phyloP scores from a whole-genome alignment of 768 basidiomycete species.

The Tylopilus subfusipes region DNA sequence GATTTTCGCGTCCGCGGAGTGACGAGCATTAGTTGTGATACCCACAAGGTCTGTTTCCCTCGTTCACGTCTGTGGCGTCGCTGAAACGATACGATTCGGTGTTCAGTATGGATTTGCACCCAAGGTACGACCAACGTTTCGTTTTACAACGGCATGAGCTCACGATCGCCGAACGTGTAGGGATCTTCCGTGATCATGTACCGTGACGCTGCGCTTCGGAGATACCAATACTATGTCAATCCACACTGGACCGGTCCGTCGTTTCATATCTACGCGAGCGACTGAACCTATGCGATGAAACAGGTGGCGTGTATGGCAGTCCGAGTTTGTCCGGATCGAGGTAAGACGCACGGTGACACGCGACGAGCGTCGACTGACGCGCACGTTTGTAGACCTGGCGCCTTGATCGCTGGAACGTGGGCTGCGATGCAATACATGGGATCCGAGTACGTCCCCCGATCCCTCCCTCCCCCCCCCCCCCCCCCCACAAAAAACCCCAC shows the following conservation, averaged over 20 bases:
- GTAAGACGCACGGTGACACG: constrained; percentile 38
- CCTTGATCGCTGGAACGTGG: constrained; percentile 93
- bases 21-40: constrained; percentile 93
- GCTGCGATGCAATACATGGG: constrained; percentile 50
- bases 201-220: constrained; percentile 67
- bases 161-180: constrained; percentile 34
- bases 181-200: constrained; percentile 97
- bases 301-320: constrained; percentile 87
- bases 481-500: too few relatives aligned
- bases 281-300: not conserved
- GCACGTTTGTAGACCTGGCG: constrained; percentile 65
- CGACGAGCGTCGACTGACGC: not conserved
- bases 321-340: constrained; percentile 88
- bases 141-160: not conserved
- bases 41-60: constrained; percentile 67
- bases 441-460: constrained; percentile 54
- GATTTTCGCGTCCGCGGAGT: constrained; percentile 92
- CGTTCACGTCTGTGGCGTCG: not conserved
- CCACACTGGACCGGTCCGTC: constrained; percentile 70
- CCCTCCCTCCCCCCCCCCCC: too few relatives aligned
- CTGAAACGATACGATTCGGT: constrained; percentile 1
- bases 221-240: constrained; percentile 83
- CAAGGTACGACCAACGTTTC: constrained; percentile 51
- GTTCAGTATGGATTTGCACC: constrained; percentile 87
- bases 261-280: not conserved